Evolutionary conservation across 2,329 filamentous ascomycete genomes (phyloP), one percentile per base, ranked within the genome.

Genomic region (Colletotrichum trifolii): DNA sequence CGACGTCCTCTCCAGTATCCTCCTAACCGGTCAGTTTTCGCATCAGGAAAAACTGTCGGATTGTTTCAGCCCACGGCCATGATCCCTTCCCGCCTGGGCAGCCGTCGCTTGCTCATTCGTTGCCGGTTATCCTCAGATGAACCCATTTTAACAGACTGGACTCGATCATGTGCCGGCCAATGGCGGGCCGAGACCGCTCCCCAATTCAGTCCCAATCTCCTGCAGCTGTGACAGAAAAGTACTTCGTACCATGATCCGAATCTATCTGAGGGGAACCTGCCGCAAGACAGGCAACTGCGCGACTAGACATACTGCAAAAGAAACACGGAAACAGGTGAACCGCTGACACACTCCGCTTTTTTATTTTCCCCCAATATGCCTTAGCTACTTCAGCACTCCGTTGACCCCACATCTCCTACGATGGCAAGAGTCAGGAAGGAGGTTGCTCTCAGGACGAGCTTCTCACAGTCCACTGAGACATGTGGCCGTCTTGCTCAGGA

Each of bases 61-160:
- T 48, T 50, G 58, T 65, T 65, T 65, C 62, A 65, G 58, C 58
- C 46, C 40, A 52, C 40, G 42, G 40, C 57, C 58, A 55, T 46
- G 45, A 61, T 61, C 35, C 57, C 56, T 25, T 55, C 50, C 42
- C 46, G 35, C 34, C 39, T 17, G 25, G 48, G 15, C 43, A 33
- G 54, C 25, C 38, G 25, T 33, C 33, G 33, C 49, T 40, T 42
- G n/a, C 53, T 60, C 56, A 46, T 64, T 64, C 43, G 56, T 63
- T 47, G 15, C 11, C 13, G 46, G 40, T 17, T 34, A 34, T 33
- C 39, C 62, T 65, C 38, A 62, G 40, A 62, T 62, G 58, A 65
- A 62, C 46, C 46, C 43, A 64, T 60, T 54, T 60, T 36, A 50
- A 15, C 25, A 25, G 25, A 25, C 25, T 25, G 25, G 38, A n/a